Evolutionary conservation across 2,329 filamentous ascomycete species (phyloP), one percentile per base, ranked within the genome.

Genomic region (Aspergillus pseudonomiae): DNA sequence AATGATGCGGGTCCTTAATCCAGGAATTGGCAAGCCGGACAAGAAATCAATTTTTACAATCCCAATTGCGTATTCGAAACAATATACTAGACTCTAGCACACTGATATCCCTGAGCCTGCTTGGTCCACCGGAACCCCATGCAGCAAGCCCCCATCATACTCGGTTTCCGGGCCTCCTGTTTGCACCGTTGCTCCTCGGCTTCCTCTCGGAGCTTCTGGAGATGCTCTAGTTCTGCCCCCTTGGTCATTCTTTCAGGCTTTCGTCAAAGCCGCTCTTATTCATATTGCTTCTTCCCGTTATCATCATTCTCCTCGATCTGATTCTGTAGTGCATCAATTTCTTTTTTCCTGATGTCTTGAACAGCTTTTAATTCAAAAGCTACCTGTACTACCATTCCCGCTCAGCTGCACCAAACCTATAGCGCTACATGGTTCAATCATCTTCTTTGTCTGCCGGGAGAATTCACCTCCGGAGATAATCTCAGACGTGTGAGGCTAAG

Each of bases 101-200:
- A 92, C 6, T 88, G 74, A 74, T 87, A 92, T 0, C 89, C 89
- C 1, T 69, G 71, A 1, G 2, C 46, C 69, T 89, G 83, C 68
- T 85, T 86, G 30, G 90, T 86, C 90, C 90, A 93, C 0, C 62
- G 60, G 70, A 55, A 92, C 0, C 89, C 90, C 21, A 60, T 43
- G 0, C 81, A 79, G 73, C 90, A 93, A 0, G 74, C 57, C 0
- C 89, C 89, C 78, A 86, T 80, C 1, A 67, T 34, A 66, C 71
- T 75, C 66, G 92, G 71, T 68, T 71, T 67, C 75, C 85, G 81
- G 12, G 68, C 74, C 21, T 74, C 68, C 30, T 70, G 70, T 63
- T 84, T 76, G 64, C 71, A 77, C 53, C 71, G 75, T 50, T 71
- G 69, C 67, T 80, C 72, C 64, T 77, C 71, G 62, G 52, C 68